Conservation (phyloP, 208 protist genomes). For the Borovskyia barvae region DNA sequence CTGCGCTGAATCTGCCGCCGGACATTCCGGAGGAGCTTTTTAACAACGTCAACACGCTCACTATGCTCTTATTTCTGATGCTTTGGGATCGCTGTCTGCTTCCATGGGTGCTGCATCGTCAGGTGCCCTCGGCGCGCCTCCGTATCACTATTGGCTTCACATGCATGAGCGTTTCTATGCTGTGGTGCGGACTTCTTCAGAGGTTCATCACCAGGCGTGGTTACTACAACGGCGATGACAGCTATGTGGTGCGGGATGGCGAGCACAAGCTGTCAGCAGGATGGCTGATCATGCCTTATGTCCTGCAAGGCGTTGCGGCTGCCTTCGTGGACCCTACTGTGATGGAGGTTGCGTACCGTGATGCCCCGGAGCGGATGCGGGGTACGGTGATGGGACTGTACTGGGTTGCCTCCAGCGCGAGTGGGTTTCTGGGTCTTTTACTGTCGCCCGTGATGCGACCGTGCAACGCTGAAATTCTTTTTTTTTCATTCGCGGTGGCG, state of each 20-base stretch:
- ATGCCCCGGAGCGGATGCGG: constrained; percentile 58
- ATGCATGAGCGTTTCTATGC: constrained; percentile 48
- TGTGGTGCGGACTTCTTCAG: constrained; percentile 60
- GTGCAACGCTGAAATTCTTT: constrained; percentile 36
- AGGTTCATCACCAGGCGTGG: constrained; percentile 33
- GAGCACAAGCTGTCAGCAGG: constrained; percentile 30
- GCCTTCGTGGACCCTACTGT: constrained; percentile 64
- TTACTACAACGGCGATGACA: constrained; percentile 33
- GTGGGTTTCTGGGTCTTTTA: constrained; percentile 57
- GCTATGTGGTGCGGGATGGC: constrained; percentile 32
- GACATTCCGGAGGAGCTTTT: constrained; percentile 53
- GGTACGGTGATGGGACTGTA: constrained; percentile 67
- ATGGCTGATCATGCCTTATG: constrained; percentile 56
- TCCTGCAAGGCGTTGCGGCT: constrained; percentile 57
- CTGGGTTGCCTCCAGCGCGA: constrained; percentile 57
- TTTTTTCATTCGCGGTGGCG: constrained; percentile 41
- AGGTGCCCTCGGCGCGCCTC: constrained; percentile 16
- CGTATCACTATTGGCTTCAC: constrained; percentile 40
- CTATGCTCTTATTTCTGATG: constrained; percentile 45
- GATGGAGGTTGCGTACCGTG: constrained; percentile 65
- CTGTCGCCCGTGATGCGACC: constrained; percentile 64
- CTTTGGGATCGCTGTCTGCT: constrained; percentile 42
- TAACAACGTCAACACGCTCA: constrained; percentile 72
- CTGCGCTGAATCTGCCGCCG: constrained; percentile 35
- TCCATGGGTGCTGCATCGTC: constrained; percentile 25